phyloP scores from a whole-genome alignment of 1,284 basidiomycete genomes.

The Ganoderma sp. region DNA sequence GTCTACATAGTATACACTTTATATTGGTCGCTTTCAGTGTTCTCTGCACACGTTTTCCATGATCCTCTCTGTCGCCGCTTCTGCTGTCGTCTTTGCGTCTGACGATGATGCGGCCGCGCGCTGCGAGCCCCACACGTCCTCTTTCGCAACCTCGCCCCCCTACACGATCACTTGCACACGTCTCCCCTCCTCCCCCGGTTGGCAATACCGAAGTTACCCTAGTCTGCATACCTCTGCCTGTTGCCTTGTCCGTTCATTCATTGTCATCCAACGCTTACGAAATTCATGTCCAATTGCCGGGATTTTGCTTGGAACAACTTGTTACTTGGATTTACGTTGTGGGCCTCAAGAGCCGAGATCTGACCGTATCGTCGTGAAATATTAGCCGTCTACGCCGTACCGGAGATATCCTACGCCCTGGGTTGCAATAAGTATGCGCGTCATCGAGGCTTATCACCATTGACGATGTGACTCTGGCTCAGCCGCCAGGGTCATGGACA shows the following conservation, averaged over 20 bases:
- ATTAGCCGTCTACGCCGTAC: no score
- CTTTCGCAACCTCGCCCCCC: slow-evolving; percentile 8
- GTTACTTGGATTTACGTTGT: neutral
- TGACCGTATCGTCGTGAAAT: neutral
- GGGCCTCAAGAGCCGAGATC: neutral
- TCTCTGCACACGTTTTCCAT: slow-evolving; percentile 34
- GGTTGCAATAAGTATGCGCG: neutral
- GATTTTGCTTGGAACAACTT: slow-evolving; percentile 18
- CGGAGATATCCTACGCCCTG: no score
- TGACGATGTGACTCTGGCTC: neutral
- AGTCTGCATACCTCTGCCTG: slow-evolving; percentile 40
- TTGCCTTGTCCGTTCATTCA: slow-evolving; percentile 30
- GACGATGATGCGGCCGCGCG: slow-evolving; percentile 18
- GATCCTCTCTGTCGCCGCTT: slow-evolving; percentile 20
- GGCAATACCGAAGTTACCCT: slow-evolving; percentile 44
- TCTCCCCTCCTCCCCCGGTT: slow-evolving; percentile 25
- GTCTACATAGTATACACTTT: slow-evolving; percentile 42
- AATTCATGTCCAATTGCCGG: slow-evolving; percentile 37
- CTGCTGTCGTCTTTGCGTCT: slow-evolving; percentile 25
- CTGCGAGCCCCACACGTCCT: slow-evolving; percentile 13
- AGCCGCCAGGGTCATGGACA: neutral
- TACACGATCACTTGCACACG: slow-evolving; percentile 1
- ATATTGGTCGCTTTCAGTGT: slow-evolving; percentile 45
- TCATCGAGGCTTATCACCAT: neutral
- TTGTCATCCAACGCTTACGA: slow-evolving; percentile 35